phyloP scores from a whole-genome alignment of 208 protist species.

The Wallacemonas sp. region DNA sequence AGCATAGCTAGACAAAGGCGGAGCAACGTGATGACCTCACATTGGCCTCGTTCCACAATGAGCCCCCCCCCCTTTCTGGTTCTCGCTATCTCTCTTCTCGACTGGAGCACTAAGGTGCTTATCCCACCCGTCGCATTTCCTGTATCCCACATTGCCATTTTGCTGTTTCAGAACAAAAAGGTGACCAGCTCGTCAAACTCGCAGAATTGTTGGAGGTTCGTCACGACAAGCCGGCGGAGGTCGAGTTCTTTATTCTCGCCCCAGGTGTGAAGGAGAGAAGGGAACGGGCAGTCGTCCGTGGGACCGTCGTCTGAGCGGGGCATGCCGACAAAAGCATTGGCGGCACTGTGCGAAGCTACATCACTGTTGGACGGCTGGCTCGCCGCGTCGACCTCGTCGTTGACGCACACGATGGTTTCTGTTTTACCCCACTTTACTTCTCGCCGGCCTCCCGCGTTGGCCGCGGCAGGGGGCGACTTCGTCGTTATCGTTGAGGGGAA shows the following conservation, averaged over 20 bases:
- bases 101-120: too few species aligned
- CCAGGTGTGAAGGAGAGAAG: neutral
- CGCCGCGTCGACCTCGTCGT: neutral
- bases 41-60: too few species aligned
- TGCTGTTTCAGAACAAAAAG: slow-evolving; percentile 8
- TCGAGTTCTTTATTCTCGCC: slow-evolving; percentile 15
- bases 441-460: neutral
- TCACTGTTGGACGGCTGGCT: neutral
- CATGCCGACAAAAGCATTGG: neutral
- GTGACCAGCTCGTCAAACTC: slow-evolving; percentile 7
- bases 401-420: neutral
- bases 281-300: slow-evolving; percentile 3
- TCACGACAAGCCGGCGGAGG: slow-evolving; percentile 22
- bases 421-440: slow-evolving; percentile 1
- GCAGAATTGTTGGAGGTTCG: slow-evolving; percentile 25
- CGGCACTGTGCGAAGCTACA: neutral
- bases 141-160: too few species aligned
- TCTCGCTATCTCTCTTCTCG: too few species aligned
- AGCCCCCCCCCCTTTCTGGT: too few species aligned
- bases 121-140: too few species aligned
- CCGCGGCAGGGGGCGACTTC: neutral
- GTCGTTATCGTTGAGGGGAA: neutral
- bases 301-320: neutral
- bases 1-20: too few species aligned
- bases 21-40: too few species aligned